Evolutionary conservation across 139 green algal genomes (phyloP).

Genomic region (Monoraphidium neglectum): DNA sequence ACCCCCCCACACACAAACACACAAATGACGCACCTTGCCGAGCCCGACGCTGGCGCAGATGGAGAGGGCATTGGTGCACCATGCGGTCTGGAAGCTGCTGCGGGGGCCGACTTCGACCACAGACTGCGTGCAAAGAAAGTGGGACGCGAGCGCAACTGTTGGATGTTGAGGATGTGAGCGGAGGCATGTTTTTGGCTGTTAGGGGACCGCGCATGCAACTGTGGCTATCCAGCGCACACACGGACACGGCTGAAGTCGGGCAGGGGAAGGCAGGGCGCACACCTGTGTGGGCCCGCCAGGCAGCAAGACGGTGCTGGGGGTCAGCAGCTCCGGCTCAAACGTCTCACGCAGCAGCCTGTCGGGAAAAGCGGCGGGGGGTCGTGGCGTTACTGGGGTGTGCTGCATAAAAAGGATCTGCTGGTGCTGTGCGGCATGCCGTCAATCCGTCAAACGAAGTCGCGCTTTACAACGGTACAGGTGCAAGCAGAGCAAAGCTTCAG

Average conservation of each 20-base stretch:
- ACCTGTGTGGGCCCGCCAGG: conserved; percentile 4
- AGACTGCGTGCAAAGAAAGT: not conserved
- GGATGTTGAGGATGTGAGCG: not conserved
- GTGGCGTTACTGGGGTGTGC: not conserved
- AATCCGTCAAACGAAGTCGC: too few species aligned
- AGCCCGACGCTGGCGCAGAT: conserved; percentile 93
- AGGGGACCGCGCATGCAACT: not conserved
- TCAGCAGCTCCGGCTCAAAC: conserved; percentile 93
- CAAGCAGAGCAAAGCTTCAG: too few species aligned
- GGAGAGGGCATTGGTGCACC: conserved; percentile 95
- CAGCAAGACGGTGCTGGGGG: conserved; percentile 46
- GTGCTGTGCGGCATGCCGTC: too few species aligned
- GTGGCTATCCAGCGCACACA: too few species aligned
- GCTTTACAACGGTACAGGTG: too few species aligned
- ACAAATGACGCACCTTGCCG: conserved; percentile 53
- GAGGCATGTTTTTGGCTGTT: not conserved
- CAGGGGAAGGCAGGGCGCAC: too few species aligned
- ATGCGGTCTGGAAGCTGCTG: conserved; percentile 95
- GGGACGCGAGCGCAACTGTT: not conserved
- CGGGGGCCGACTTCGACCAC: conserved; percentile 90
- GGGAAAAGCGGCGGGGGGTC: not conserved
- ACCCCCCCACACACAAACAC: not conserved
- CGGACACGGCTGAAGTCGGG: too few species aligned
- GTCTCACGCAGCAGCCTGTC: conserved; percentile 93
- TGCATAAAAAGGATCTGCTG: too few species aligned